These are phyloP conservation scores for Mycothermus thermophilus DNA, from an alignment of 495 filamentous ascomycete genomes.

Conservation along the genomic window DNA sequence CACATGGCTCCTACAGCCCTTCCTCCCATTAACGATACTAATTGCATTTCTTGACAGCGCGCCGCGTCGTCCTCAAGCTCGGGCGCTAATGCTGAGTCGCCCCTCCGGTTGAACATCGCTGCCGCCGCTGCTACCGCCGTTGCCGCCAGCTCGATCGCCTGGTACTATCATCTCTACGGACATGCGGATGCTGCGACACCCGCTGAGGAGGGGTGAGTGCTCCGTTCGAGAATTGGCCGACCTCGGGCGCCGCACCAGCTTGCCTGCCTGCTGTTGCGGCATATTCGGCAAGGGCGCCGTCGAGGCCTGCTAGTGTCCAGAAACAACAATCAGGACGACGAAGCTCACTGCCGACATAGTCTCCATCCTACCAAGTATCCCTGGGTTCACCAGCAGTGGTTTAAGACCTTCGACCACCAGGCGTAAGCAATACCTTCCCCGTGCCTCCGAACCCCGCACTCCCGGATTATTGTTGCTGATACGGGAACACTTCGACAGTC, in stretches of 20 bases:
- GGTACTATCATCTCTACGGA: conserved; percentile 95
- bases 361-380: conserved; percentile 86
- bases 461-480: not conserved
- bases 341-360: conserved; percentile 37
- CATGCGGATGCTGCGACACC: conserved; percentile 80
- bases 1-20: too few species aligned
- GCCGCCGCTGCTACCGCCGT: conserved; percentile 69
- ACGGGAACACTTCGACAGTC: conserved; percentile 36
- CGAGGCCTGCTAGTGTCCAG: too few species aligned
- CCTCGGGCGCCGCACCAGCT: conserved; percentile 10
- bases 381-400: conserved; percentile 83
- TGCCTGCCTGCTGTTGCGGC: conserved; percentile 15
- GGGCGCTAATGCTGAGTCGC: conserved; percentile 42
- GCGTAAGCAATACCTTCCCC: conserved; percentile 47
- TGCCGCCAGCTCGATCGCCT: conserved; percentile 76
- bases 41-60: conserved; percentile 35
- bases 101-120: conserved; percentile 60
- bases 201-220: conserved; percentile 89
- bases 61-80: conserved; percentile 44
- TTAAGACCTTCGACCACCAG: conserved; percentile 92
- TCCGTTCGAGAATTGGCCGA: not conserved
- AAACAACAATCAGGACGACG: too few species aligned
- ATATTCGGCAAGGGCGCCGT: conserved; percentile 15
- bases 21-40: conserved; percentile 11
- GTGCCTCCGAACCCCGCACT: not conserved